Evolutionary conservation across 352 stramenopile species (phyloP).

Genomic region (Aphanomyces astaci): DNA sequence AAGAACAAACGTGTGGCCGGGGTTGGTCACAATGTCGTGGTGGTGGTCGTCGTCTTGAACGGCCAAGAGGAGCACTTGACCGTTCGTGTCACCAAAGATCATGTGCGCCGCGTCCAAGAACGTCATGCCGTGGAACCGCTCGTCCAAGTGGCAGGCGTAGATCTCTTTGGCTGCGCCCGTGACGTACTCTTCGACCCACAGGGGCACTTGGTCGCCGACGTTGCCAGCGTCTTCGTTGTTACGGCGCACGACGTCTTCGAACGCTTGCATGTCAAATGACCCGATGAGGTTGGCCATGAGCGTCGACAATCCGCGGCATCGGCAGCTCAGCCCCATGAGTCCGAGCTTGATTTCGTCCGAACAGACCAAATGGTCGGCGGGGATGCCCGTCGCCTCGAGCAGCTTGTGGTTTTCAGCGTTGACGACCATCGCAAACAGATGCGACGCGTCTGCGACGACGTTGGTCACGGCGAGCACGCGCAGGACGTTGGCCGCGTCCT

Average conservation of each 20-base stretch:
- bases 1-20: constrained; percentile 51
- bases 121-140: constrained; percentile 55
- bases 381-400: constrained; percentile 63
- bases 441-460: constrained; percentile 47
- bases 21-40: constrained; percentile 65
- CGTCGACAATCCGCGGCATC: constrained; percentile 71
- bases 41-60: constrained; percentile 62
- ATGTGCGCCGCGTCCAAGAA: constrained; percentile 63
- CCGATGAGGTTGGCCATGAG: constrained; percentile 78
- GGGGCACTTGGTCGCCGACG: constrained; percentile 24
- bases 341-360: constrained; percentile 70
- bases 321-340: constrained; percentile 78
- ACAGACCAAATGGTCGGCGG: constrained; percentile 66
- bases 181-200: constrained; percentile 73
- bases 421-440: constrained; percentile 75
- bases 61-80: constrained; percentile 65
- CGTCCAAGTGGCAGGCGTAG: constrained; percentile 52
- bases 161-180: constrained; percentile 73
- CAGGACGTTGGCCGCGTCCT: constrained; percentile 74
- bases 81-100: constrained; percentile 63
- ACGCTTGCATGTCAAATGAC: constrained; percentile 8
- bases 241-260: not conserved
- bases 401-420: constrained; percentile 77
- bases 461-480: constrained; percentile 71
- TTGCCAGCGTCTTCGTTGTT: not conserved